Conservation (phyloP, 139 green algal species). For the Ettlia oleoabundans region DNA sequence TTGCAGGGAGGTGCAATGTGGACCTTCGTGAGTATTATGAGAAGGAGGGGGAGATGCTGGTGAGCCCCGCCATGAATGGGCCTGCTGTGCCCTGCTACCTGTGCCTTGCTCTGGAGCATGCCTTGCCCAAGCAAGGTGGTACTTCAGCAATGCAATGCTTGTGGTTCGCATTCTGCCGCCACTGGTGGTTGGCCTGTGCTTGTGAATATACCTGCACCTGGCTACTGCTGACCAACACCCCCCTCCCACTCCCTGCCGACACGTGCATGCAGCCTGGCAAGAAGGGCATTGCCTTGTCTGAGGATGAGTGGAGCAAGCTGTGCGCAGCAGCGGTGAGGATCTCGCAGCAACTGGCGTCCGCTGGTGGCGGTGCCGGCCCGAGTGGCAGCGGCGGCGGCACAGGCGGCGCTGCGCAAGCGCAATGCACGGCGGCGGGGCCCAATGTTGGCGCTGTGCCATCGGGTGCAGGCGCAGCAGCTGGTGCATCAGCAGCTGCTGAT, state of each 20-base stretch:
- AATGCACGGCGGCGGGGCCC: no score
- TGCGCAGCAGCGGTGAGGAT: not conserved
- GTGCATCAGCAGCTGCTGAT: no score
- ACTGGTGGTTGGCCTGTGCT: no score
- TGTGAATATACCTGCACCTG: no score
- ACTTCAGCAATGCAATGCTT: no score
- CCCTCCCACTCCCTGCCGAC: no score
- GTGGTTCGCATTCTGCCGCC: no score
- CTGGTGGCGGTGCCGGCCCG: not conserved
- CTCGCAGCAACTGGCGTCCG: not conserved
- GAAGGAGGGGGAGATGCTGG: conserved; percentile 52
- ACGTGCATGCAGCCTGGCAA: conserved; percentile 45
- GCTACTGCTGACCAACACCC: no score
- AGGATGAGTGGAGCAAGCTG: conserved; percentile 42
- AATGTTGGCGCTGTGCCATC: not conserved
- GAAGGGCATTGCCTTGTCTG: conserved; percentile 58
- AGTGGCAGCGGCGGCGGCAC: not conserved
- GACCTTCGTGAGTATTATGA: conserved; percentile 65
- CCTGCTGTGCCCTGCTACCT: no score
- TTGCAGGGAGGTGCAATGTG: conserved; percentile 39
- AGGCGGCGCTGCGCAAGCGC: not conserved
- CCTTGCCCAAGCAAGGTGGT: no score
- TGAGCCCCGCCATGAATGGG: no score
- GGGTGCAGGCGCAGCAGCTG: not conserved
- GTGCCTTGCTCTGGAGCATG: no score